Conservation (phyloP, 805 yeast species). For the Teunomyces tritomae region DNA sequence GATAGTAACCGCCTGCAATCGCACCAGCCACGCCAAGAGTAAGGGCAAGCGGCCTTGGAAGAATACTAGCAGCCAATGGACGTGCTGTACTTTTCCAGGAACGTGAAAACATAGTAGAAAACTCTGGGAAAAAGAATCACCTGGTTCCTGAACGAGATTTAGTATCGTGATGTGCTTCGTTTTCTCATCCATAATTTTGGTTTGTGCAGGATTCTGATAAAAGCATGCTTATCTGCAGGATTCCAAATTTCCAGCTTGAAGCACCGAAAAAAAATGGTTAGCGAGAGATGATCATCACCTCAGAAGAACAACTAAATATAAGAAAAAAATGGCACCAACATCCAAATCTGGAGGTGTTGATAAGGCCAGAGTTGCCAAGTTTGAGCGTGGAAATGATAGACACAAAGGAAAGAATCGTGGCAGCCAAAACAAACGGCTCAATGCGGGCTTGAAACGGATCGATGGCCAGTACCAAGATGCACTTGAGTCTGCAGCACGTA, state of each 20-base stretch:
- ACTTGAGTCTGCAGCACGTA: constrained; percentile 76
- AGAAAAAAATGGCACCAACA: constrained; percentile 1
- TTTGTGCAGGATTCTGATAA: background rate
- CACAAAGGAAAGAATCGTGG: constrained; percentile 5
- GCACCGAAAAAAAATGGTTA: background rate
- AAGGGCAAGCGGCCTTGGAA: constrained; percentile 19
- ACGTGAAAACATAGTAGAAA: background rate
- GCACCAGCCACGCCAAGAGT: constrained; percentile 23
- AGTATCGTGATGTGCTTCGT: too few species aligned
- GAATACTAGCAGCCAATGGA: constrained; percentile 13
- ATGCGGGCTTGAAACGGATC: constrained; percentile 61
- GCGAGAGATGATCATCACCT: constrained; percentile 1
- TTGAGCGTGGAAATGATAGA: constrained; percentile 7
- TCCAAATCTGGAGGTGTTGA: constrained; percentile 1
- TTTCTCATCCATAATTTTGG: too few species aligned
- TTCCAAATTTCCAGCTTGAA: background rate
- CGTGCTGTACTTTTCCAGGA: constrained; percentile 1
- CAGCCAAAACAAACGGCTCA: constrained; percentile 55
- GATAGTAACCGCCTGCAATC: constrained; percentile 49
- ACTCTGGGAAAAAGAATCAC: background rate
- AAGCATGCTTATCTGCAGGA: background rate
- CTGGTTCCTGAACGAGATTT: background rate
- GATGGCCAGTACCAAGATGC: constrained; percentile 78
- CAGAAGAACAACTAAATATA: background rate
- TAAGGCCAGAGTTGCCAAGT: constrained; percentile 6